Percentiles rank a stretch among this genome's conserved stretches.
These are phyloP conservation scores for Fusarium marasasianum DNA, from an alignment of 2,329 filamentous ascomycete genomes.

Conservation along the genomic window DNA sequence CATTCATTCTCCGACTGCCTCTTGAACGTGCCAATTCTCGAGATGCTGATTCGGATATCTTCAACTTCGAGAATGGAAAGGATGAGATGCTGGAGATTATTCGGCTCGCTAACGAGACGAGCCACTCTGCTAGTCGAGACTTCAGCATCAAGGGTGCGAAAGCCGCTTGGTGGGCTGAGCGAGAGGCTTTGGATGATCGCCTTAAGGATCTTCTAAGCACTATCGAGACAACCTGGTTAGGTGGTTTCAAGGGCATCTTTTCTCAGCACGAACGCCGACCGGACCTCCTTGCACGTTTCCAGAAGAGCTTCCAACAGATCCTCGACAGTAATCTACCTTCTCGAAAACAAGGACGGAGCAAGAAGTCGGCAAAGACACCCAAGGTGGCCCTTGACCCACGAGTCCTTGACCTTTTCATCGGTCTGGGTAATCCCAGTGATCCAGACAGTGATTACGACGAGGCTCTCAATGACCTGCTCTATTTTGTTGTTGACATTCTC, in stretches of 20 bases:
- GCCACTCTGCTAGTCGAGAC: conserved; percentile 73
- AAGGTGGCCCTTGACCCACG: conserved; percentile 63
- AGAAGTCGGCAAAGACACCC: conserved; percentile 56
- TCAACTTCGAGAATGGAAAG: conserved; percentile 83
- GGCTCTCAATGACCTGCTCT: conserved; percentile 88
- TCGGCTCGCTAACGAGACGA: conserved; percentile 80
- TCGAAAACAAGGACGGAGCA: conserved; percentile 69
- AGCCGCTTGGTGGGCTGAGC: conserved; percentile 87
- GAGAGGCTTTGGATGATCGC: conserved; percentile 80
- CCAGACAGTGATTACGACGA: conserved; percentile 83
- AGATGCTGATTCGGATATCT: conserved; percentile 80
- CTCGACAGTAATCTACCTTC: conserved; percentile 89
- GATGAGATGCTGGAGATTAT: conserved; percentile 86
- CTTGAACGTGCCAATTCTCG: conserved; percentile 83
- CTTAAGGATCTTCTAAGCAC: conserved; percentile 82
- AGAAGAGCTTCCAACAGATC: conserved; percentile 79
- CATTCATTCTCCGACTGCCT: conserved; percentile 88
- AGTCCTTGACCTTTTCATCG: conserved; percentile 88
- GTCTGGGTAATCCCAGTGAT: conserved; percentile 77
- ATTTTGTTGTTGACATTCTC: conserved; percentile 95
- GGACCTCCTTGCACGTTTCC: conserved; percentile 77
- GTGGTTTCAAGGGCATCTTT: conserved; percentile 95
- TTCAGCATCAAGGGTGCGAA: conserved; percentile 79
- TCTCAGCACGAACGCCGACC: conserved; percentile 73
- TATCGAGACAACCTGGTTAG: conserved; percentile 93